These are phyloP conservation scores for Penicillium sp. DNA, from an alignment of 2,329 filamentous ascomycete genomes.

Conservation along the genomic window DNA sequence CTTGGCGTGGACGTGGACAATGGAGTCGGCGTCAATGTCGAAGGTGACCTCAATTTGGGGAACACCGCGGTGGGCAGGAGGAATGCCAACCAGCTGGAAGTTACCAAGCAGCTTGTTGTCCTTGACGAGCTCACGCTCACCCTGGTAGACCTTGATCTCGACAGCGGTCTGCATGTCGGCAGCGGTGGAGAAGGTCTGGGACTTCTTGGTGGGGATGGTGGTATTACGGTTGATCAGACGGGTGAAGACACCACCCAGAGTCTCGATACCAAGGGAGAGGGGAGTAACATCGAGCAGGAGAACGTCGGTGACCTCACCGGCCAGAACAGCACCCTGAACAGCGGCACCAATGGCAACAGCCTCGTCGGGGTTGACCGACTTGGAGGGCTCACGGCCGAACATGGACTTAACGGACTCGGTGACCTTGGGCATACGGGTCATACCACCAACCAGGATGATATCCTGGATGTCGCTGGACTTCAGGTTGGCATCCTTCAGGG, in stretches of 20 bases:
- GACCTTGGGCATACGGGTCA: conserved; percentile 99
- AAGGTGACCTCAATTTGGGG: conserved; percentile 98
- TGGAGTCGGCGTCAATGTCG: conserved; percentile 97
- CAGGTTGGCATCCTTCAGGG: conserved; percentile 91
- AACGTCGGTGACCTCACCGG: conserved; percentile 94
- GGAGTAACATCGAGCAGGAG: conserved; percentile 94
- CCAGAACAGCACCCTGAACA: conserved; percentile 94
- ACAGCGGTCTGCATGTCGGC: conserved; percentile 98
- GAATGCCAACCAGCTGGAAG: conserved; percentile 98
- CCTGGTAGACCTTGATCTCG: conserved; percentile 99
- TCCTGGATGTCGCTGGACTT: conserved; percentile 94
- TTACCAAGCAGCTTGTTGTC: conserved; percentile 99
- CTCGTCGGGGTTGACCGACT: conserved; percentile 98
- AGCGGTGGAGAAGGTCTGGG: conserved; percentile 94
- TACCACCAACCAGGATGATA: conserved; percentile 96
- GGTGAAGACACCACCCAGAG: conserved; percentile 95
- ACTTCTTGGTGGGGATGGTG: conserved; percentile 99
- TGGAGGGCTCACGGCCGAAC: conserved; percentile 93
- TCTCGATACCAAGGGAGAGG: conserved; percentile 97
- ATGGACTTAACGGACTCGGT: conserved; percentile 93
- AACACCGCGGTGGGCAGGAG: conserved; percentile 92
- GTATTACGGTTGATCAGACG: conserved; percentile 99
- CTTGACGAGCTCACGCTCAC: conserved; percentile 97
- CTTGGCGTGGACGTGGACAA: conserved; percentile 96
- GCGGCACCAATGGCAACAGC: conserved; percentile 97